phyloP scores from a whole-genome alignment of 768 basidiomycete genomes.

The Termitomyces sp. region DNA sequence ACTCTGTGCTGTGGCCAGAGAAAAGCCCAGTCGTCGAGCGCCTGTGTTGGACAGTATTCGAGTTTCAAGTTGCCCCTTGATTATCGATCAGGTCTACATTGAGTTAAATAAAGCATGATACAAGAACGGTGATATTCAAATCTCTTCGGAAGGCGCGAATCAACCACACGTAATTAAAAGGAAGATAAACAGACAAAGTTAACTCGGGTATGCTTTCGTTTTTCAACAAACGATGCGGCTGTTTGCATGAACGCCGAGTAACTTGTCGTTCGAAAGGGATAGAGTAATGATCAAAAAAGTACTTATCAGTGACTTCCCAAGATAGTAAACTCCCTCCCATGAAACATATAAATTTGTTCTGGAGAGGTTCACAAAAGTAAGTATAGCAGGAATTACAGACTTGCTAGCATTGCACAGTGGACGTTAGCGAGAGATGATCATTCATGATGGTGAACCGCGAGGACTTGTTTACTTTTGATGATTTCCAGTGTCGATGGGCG shows the following conservation, averaged over 20 bases:
- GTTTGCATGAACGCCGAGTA: neutral
- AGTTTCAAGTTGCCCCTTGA: neutral
- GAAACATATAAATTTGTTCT: neutral
- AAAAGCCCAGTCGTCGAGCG: neutral
- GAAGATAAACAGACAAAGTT: neutral
- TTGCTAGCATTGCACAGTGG: neutral
- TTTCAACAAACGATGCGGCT: neutral
- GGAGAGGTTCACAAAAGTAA: neutral
- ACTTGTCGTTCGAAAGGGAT: neutral
- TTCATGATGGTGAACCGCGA: neutral
- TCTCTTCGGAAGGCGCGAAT: too few species aligned
- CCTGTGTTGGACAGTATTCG: neutral
- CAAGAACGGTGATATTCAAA: neutral
- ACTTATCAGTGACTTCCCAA: neutral
- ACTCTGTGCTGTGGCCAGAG: neutral
- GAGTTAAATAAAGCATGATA: neutral
- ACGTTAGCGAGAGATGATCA: neutral
- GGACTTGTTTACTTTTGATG: constrained; percentile 7
- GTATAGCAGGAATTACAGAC: neutral
- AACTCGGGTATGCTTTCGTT: too few species aligned
- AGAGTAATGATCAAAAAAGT: neutral
- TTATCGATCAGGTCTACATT: neutral
- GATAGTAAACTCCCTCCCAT: neutral
- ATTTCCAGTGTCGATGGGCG: neutral
- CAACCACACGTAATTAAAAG: neutral